phyloP scores from a whole-genome alignment of 2,329 filamentous ascomycete species.

The Pseudogymnoascus sp. region DNA sequence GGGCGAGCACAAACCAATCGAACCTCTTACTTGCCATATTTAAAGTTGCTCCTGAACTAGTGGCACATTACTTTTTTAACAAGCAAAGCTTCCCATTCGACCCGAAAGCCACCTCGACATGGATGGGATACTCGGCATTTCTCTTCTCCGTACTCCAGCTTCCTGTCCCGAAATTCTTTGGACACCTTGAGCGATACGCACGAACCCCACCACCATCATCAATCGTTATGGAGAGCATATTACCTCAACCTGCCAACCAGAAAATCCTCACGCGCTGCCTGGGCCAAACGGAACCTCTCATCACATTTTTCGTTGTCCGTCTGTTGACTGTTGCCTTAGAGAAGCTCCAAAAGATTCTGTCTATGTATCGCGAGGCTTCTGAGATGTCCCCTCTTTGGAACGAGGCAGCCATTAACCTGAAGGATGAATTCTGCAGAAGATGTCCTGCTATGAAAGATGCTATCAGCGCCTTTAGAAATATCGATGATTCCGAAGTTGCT shows the following conservation, averaged over 20 bases:
- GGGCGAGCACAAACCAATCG: constrained; percentile 72
- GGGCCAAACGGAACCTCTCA: constrained; percentile 66
- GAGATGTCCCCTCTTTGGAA: constrained; percentile 51
- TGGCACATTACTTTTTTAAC: constrained; percentile 78
- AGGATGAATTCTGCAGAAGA: constrained; percentile 68
- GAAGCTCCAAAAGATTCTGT: constrained; percentile 54
- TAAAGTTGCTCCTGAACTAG: constrained; percentile 71
- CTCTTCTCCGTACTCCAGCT: constrained; percentile 74
- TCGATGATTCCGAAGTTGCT: constrained; percentile 60
- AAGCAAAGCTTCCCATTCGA: constrained; percentile 80
- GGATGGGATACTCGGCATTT: constrained; percentile 89
- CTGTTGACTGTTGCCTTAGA: constrained; percentile 71
- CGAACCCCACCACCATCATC: constrained; percentile 68
- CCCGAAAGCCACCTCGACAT: constrained; percentile 84
- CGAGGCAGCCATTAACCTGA: constrained; percentile 59
- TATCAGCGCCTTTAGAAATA: constrained; percentile 64
- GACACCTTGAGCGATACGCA: constrained; percentile 55
- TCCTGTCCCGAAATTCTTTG: constrained; percentile 65
- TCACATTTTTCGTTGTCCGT: constrained; percentile 77
- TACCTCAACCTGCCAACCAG: constrained; percentile 75
- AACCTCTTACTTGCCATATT: constrained; percentile 79
- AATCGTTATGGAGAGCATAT: constrained; percentile 74
- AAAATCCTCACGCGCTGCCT: constrained; percentile 75
- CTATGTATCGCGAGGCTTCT: constrained; percentile 36
- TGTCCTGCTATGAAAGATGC: constrained; percentile 78